Percentiles rank a stretch among this genome's conserved stretches.
phyloP scores from a whole-genome alignment of 2,329 filamentous ascomycete species.

The Niveomyces coronatus region DNA sequence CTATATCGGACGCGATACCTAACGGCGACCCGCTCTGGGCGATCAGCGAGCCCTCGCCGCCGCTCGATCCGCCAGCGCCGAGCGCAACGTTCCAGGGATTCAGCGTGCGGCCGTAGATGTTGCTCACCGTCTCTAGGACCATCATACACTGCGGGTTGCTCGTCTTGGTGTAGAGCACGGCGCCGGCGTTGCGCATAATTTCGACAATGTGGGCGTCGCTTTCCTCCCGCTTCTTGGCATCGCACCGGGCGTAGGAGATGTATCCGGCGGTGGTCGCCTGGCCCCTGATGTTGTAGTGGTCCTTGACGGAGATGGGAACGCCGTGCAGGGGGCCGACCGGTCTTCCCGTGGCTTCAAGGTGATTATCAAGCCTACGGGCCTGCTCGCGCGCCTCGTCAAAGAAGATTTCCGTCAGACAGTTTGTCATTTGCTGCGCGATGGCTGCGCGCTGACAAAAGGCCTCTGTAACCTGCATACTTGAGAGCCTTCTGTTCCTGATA shows the following conservation, averaged over 20 bases:
- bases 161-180: constrained; percentile 58
- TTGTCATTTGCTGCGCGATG: constrained; percentile 4
- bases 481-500: not conserved
- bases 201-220: constrained; percentile 47
- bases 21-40: constrained; percentile 23
- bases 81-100: constrained; percentile 50
- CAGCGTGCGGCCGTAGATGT: constrained; percentile 49
- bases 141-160: constrained; percentile 49
- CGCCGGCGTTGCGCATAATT: constrained; percentile 48
- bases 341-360: constrained; percentile 7
- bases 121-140: constrained; percentile 46
- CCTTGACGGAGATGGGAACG: constrained; percentile 36
- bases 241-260: constrained; percentile 35
- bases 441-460: constrained; percentile 1
- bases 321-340: constrained; percentile 44
- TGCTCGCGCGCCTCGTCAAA: not conserved
- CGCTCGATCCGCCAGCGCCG: constrained; percentile 52
- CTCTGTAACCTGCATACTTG: not conserved
- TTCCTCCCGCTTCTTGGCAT: constrained; percentile 34
- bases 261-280: constrained; percentile 46
- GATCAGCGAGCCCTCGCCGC: constrained; percentile 35
- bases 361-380: not conserved
- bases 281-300: constrained; percentile 32
- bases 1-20: constrained; percentile 24
- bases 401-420: constrained; percentile 3